phyloP scores from a whole-genome alignment of 345 rosid species.

The Physaria fendleri region DNA sequence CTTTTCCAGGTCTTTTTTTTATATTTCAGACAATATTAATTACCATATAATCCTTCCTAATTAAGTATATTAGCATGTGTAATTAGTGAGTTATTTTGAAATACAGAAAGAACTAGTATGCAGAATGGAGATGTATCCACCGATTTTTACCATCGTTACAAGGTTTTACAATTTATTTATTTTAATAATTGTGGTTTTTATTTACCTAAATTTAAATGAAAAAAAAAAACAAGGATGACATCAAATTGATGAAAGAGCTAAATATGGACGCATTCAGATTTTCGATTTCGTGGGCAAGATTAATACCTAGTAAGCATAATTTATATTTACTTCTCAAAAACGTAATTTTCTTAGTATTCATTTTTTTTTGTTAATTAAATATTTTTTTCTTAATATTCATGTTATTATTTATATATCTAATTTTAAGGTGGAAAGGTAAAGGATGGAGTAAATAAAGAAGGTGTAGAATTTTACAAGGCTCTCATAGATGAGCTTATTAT shows the following conservation, averaged over 20 bases:
- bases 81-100: not conserved
- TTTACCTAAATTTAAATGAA: not conserved
- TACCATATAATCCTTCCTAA: not conserved
- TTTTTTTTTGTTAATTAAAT: not conserved
- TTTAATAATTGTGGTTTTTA: too few relatives aligned
- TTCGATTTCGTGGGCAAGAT: conserved; percentile 49
- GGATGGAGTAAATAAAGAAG: conserved; percentile 40
- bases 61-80: not conserved
- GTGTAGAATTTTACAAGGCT: conserved; percentile 30
- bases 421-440: conserved; percentile 18
- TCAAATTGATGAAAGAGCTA: conserved; percentile 41
- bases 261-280: conserved; percentile 44
- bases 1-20: conserved; percentile 24
- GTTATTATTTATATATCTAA: not conserved
- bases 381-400: not conserved
- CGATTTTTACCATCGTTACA: conserved; percentile 39
- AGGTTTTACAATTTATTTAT: conserved; percentile 28
- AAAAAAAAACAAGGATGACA: conserved; percentile 38
- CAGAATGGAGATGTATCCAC: conserved; percentile 41
- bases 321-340: not conserved
- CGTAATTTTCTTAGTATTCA: too few relatives aligned
- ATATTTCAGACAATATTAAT: not conserved
- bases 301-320: conserved; percentile 31
- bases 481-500: conserved; percentile 50
- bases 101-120: conserved; percentile 32